Conservation (phyloP, 345 rosid genomes). For the Boechera retrofracta region DNA sequence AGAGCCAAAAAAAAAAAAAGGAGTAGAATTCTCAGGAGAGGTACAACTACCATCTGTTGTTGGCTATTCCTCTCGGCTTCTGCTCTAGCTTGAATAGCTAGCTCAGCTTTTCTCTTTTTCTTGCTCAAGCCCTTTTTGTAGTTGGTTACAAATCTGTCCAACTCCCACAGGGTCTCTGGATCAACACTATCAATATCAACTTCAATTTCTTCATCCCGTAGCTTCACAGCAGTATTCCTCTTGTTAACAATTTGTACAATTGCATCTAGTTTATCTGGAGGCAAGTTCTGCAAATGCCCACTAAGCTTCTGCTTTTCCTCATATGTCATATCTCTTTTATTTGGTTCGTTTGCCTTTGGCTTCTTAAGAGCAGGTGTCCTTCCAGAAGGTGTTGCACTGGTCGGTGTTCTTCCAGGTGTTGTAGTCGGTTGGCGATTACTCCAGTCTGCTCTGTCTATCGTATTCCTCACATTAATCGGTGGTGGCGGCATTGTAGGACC, state of each 20-base stretch:
- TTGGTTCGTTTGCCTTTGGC: slow-evolving; percentile 95
- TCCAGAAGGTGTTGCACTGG: slow-evolving; percentile 72
- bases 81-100: slow-evolving; percentile 79
- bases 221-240: slow-evolving; percentile 80
- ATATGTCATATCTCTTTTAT: slow-evolving; percentile 96
- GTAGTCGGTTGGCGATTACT: slow-evolving; percentile 57
- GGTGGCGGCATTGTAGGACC: slow-evolving; percentile 63
- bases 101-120: slow-evolving; percentile 96
- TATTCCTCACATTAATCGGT: slow-evolving; percentile 79
- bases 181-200: slow-evolving; percentile 98
- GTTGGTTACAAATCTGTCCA: slow-evolving; percentile 95
- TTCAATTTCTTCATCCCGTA: slow-evolving; percentile 93
- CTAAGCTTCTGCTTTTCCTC: slow-evolving; percentile 99
- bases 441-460: slow-evolving; percentile 77
- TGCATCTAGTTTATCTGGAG: slow-evolving; percentile 90
- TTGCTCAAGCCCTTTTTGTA: slow-evolving; percentile 96
- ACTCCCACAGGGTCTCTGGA: slow-evolving; percentile 98
- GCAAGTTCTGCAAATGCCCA: slow-evolving; percentile 83
- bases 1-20: not conserved
- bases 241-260: slow-evolving; percentile 93
- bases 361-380: slow-evolving; percentile 89
- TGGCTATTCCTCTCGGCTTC: slow-evolving; percentile 63
- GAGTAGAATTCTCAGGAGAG: not conserved
- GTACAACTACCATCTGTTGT: slow-evolving; percentile 62
- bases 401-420: slow-evolving; percentile 59